Percentiles rank a stretch among this genome's conserved stretches.
Conservation (phyloP, 2,329 filamentous ascomycete genomes). For the Talaromyces albobiverticillius region DNA sequence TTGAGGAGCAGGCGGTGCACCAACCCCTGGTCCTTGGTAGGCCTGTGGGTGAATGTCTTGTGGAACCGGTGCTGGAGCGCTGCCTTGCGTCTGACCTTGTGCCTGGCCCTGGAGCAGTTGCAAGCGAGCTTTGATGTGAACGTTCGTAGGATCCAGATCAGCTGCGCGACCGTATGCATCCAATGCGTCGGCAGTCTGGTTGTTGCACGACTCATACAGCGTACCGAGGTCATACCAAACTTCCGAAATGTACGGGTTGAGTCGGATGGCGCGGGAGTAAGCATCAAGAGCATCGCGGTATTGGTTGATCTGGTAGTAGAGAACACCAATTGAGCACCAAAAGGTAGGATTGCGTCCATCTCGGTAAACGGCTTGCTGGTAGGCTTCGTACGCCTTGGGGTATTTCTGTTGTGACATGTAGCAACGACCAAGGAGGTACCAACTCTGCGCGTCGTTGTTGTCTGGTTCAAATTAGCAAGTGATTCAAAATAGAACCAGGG, state of each 20-base stretch:
- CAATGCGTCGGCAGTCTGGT: constrained; percentile 92
- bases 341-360: constrained; percentile 97
- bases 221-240: constrained; percentile 99
- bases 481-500: no score
- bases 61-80: constrained; percentile 69
- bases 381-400: constrained; percentile 96
- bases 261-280: constrained; percentile 90
- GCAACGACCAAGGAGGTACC: constrained; percentile 95
- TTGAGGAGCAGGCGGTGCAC: constrained; percentile 79
- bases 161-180: constrained; percentile 94
- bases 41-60: constrained; percentile 95
- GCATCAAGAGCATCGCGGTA: constrained; percentile 97
- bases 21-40: constrained; percentile 79
- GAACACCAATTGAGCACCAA: constrained; percentile 98
- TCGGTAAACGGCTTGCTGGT: constrained; percentile 97
- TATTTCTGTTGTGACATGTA: constrained; percentile 99
- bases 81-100: constrained; percentile 67
- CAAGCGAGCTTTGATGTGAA: constrained; percentile 92
- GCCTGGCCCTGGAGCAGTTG: constrained; percentile 78
- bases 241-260: constrained; percentile 98
- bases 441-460: constrained; percentile 92
- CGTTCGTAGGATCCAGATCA: constrained; percentile 87
- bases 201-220: constrained; percentile 97
- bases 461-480: constrained; percentile 52
- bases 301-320: constrained; percentile 99